Evolutionary conservation across 176 grass and related monocot genomes (phyloP).

Genomic region (Pharus latifolius): DNA sequence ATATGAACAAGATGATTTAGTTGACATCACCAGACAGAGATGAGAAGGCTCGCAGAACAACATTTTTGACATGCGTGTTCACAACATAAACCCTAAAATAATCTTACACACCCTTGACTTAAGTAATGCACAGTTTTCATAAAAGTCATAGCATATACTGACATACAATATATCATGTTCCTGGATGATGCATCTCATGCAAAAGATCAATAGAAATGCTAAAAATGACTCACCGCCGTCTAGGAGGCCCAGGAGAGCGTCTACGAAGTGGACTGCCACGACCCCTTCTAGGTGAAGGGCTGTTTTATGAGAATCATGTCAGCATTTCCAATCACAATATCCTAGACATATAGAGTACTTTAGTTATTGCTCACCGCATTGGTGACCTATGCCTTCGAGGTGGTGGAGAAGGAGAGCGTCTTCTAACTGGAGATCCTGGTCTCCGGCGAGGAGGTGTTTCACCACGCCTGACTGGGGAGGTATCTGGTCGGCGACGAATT

Average conservation of each 20-base stretch:
- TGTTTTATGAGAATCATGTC: slow-evolving; percentile 15
- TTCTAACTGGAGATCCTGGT: slow-evolving; percentile 68
- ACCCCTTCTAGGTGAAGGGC: slow-evolving; percentile 71
- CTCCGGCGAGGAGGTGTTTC: slow-evolving; percentile 49
- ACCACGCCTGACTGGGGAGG: slow-evolving; percentile 41
- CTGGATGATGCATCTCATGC: background rate
- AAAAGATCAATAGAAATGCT: background rate
- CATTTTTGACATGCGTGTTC: no score
- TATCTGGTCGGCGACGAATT: slow-evolving; percentile 34
- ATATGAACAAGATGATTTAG: background rate
- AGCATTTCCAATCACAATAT: background rate
- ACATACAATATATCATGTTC: background rate
- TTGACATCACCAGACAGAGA: no score
- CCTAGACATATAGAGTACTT: background rate
- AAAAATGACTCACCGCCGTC: slow-evolving; percentile 64
- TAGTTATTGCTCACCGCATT: slow-evolving; percentile 32
- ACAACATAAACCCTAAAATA: no score
- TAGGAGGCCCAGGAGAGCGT: slow-evolving; percentile 67
- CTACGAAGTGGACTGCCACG: slow-evolving; percentile 67
- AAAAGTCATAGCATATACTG: no score
- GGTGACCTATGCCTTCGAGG: slow-evolving; percentile 79
- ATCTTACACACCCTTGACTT: no score
- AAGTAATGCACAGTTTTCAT: no score
- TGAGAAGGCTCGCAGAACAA: no score
- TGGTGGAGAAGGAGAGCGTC: slow-evolving; percentile 72